These are phyloP conservation scores for Solanum ossicruentum DNA, from an alignment of 257 asterid genomes.

Conservation along the genomic window DNA sequence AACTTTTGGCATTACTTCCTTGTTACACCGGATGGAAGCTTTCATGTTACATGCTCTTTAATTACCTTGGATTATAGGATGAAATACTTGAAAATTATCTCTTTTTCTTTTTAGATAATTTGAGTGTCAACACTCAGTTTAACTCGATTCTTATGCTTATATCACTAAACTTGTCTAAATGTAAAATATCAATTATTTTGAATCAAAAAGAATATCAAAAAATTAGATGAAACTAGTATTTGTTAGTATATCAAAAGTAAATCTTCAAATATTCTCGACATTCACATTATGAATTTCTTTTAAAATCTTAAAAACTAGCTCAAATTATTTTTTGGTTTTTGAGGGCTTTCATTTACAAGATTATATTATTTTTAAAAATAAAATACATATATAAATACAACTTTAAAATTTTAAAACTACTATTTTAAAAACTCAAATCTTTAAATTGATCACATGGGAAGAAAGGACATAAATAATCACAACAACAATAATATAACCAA, in stretches of 20 bases:
- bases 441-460: neutral
- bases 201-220: no score
- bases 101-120: no score
- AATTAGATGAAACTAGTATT: neutral
- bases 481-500: no score
- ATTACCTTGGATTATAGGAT: no score
- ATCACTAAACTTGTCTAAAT: no score
- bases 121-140: no score
- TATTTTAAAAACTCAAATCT: neutral
- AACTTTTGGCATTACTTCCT: no score
- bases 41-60: no score
- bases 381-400: neutral
- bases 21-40: no score
- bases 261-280: neutral
- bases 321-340: neutral
- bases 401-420: neutral
- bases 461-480: neutral
- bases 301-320: neutral
- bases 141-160: no score
- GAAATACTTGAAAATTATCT: no score
- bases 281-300: neutral
- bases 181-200: no score
- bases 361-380: neutral
- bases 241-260: neutral
- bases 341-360: neutral